Base-by-base conservation (phyloP, 2,329 filamentous ascomycete species). In the Calonectria montana region DNA sequence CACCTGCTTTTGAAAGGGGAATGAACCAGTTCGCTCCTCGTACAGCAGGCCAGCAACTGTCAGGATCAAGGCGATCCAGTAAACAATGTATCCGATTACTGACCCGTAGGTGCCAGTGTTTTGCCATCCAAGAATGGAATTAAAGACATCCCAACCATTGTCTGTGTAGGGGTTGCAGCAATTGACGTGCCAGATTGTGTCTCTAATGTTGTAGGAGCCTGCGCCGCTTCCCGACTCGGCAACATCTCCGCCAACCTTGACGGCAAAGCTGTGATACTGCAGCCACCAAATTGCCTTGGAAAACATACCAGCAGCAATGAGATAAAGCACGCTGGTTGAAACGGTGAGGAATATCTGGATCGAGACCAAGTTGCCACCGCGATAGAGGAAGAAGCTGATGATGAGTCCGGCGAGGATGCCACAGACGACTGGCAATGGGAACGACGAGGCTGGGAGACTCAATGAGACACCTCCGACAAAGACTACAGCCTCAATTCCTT, bases 81-180 rank as follows among this genome's bases (percentile, higher is more conserved):
- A 97, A 13, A 96, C 71, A 81, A 96, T 97, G 85, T 97, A 97
- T 2, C 93, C 91, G 73, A 97, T 91, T 73, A 97, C 93, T 1
- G 94, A 95, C 57, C 94, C 94, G 78, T 96, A 95, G 1, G 94
- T 97, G 7, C 94, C 94, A 16, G 93, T 94, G 84, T 97, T 97
- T 72, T 91, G 89, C 95, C 95, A 94, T 50, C 93, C 93, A 18
- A 94, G 86, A 59, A 94, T 83, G 39, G 92, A 88, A 77, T 94
- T 94, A 86, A 94, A 94, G 72, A 94, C 89, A 59, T 91, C 92
- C 92, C 92, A 94, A 50, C 91, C 91, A 27, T 91, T 91, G 74
- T 92, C 90, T 48, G 91, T 81, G 68, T 88, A 82, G 2, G 92
- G 90, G 74, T 89, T 93, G 82, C 91, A 94, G 84, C 91, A 83